These are phyloP conservation scores for Scenedesmus sp. DNA, from an alignment of 163 green algal genomes.

Conservation along the genomic window DNA sequence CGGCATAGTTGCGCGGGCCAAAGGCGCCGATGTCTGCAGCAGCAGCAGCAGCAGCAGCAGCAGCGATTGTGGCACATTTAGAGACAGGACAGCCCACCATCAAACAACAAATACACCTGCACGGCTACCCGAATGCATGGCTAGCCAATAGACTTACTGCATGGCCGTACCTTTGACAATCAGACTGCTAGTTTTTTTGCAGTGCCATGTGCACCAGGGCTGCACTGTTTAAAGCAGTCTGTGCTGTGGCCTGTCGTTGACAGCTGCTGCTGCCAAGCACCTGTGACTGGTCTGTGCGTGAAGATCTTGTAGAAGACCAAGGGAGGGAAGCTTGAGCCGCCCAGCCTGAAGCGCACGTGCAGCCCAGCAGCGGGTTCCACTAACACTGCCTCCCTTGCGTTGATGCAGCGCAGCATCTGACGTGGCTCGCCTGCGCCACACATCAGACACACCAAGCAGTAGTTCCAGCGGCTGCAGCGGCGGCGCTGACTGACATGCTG, in stretches of 20 bases:
- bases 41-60: slow-evolving; percentile 1
- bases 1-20: slow-evolving; percentile 43
- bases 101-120: background rate
- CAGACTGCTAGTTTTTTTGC: no score
- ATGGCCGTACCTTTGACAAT: no score
- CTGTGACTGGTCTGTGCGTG: slow-evolving; percentile 72
- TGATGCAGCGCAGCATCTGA: slow-evolving; percentile 76
- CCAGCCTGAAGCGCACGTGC: slow-evolving; percentile 78
- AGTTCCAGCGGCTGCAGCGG: background rate
- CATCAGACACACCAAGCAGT: no score
- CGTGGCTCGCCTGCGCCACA: slow-evolving; percentile 61
- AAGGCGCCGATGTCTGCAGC: slow-evolving; percentile 47
- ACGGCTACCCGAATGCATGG: background rate
- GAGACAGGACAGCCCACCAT: background rate
- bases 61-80: background rate
- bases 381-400: slow-evolving; percentile 73
- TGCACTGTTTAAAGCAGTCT: background rate
- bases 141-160: no score
- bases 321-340: slow-evolving; percentile 75
- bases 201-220: no score
- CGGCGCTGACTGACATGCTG: no score
- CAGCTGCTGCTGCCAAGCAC: background rate
- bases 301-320: slow-evolving; percentile 86
- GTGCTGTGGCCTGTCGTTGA: no score
- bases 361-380: slow-evolving; percentile 76